Evolutionary conservation across 1,284 basidiomycete species (phyloP).

Genomic region (Caloboletus firmus): DNA sequence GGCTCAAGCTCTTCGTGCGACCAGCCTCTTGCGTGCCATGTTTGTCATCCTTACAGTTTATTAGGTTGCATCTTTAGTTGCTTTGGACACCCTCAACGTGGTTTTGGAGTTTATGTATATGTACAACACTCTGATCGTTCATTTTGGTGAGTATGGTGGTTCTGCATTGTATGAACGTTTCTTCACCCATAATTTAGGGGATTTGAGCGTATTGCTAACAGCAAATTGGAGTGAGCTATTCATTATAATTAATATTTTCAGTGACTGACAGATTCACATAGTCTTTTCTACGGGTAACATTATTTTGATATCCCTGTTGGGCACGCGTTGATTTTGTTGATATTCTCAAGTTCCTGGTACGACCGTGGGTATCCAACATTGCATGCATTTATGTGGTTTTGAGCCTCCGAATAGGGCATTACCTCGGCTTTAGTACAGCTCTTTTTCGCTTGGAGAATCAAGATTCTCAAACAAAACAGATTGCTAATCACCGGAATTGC

Average conservation of each 20-base stretch:
- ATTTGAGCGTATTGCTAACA: conserved; percentile 7
- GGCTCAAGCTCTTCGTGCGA: conserved; percentile 29
- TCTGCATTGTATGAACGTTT: background rate
- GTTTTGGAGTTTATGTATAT: conserved; percentile 41
- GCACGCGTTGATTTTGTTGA: background rate
- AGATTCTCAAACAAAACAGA: conserved; percentile 37
- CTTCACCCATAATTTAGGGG: conserved; percentile 11
- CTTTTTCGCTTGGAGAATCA: conserved; percentile 47
- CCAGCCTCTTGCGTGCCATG: background rate
- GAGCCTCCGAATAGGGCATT: conserved; percentile 30
- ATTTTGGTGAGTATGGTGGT: conserved; percentile 35
- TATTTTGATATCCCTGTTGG: background rate
- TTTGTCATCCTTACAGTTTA: background rate
- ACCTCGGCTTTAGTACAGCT: conserved; percentile 42
- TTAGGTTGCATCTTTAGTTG: conserved; percentile 38
- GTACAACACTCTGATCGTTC: conserved; percentile 38
- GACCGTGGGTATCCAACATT: conserved; percentile 16
- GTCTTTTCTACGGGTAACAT: conserved; percentile 25
- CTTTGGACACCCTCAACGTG: conserved; percentile 42
- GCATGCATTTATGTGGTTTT: background rate
- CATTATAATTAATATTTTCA: background rate
- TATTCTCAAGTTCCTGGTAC: conserved; percentile 21
- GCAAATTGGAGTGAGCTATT: conserved; percentile 23
- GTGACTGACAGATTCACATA: conserved; percentile 1
- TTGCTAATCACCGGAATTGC: conserved; percentile 30